Evolutionary conservation across 805 yeast species (phyloP).

Genomic region (Helenozyma rhizophorensis): DNA sequence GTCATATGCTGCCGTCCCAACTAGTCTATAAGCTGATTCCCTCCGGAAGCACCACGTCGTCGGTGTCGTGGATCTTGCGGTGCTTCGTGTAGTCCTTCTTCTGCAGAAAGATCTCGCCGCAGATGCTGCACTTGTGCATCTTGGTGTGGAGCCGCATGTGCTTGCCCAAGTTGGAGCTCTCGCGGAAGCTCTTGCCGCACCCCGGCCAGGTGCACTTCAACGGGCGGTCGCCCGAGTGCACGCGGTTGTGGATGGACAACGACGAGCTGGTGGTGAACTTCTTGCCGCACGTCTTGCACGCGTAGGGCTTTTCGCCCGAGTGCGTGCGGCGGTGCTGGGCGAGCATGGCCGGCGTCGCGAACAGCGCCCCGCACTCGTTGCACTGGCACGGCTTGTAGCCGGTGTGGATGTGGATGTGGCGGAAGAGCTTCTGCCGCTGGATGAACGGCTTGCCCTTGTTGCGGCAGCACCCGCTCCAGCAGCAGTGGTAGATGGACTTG

Average conservation of each 20-base stretch:
- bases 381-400: conserved; percentile 79
- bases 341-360: conserved; percentile 75
- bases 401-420: conserved; percentile 89
- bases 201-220: conserved; percentile 72
- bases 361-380: conserved; percentile 58
- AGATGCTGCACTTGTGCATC: conserved; percentile 45
- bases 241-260: conserved; percentile 75
- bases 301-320: conserved; percentile 85
- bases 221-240: conserved; percentile 91
- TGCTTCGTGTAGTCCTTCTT: conserved; percentile 42
- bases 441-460: conserved; percentile 53
- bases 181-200: conserved; percentile 82
- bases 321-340: conserved; percentile 81
- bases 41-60: too few relatives aligned
- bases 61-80: not conserved
- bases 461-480: conserved; percentile 77
- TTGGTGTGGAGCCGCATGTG: conserved; percentile 78
- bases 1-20: too few relatives aligned
- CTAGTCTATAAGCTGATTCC: too few relatives aligned
- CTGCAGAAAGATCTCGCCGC: conserved; percentile 50
- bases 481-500: conserved; percentile 61
- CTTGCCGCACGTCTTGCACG: conserved; percentile 70
- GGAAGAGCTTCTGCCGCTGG: conserved; percentile 79
- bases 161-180: conserved; percentile 82
- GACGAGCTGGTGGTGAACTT: conserved; percentile 79